Base-by-base conservation (phyloP, 2,329 filamentous ascomycete species). In the Scedosporium apiospermum region DNA sequence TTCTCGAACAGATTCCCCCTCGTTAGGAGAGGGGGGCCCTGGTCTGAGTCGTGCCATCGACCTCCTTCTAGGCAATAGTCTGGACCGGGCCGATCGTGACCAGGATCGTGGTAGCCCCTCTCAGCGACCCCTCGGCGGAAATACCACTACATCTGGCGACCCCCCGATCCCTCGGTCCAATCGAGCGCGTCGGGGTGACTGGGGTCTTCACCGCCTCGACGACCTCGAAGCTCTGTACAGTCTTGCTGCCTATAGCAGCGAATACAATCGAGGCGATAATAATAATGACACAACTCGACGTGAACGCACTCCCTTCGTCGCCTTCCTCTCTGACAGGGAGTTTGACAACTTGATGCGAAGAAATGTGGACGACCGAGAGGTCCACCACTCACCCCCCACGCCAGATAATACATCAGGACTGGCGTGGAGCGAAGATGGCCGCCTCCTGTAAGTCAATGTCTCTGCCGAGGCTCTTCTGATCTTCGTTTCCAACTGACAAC, bases 401-500 rank as follows among this genome's bases (percentile, higher is more conserved):
- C 75, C 79, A 3, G 80, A 84, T 58, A 84, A 86, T 61, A 88
- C 85, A 1, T 82, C 84, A 10, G 85, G 85, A 1, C 72, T 86
- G 66, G 76, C 80, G 23, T 88, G 85, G 85, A 86, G 83, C 65
- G 79, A 82, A 42, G 82, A 87, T 68, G 85, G 85, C 1, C 78
- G 77, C 57, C 78, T 75, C 23, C 68, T 88, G 85, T 88, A 72
- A 80, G 85, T 76, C 21, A 4, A 7, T 53, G 44, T 49, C 30
- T n/a, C 42, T 23, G 9, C 26, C 21, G 41, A 5, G n/a, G 6
- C 38, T 9, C 34, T 34, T 38, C 10, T 12, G 10, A 6, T 16
- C 6, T 21, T 3, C 14, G 30, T 21, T 9, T 34, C 4, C 34
- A 26, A 34, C 7, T 21, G 18, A 21, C 57, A 49, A 14, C 14